These are phyloP conservation scores for Colletotrichum camelliae DNA, from an alignment of 2,329 filamentous ascomycete species.

Conservation along the genomic window DNA sequence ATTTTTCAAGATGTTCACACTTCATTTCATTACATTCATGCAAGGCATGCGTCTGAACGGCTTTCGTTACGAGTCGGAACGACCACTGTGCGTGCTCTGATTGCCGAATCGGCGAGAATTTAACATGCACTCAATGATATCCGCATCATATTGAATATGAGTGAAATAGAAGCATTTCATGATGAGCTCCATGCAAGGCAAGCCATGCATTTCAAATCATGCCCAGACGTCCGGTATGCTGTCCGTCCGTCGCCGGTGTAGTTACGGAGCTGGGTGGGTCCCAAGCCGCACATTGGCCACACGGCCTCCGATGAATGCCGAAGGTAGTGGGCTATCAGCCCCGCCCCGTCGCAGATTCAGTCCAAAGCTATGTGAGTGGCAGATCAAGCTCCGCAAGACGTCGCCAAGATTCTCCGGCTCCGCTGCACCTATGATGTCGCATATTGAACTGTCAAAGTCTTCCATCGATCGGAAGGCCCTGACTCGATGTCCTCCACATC, in stretches of 20 bases:
- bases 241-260: background rate
- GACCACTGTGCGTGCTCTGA: no score
- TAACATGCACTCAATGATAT: no score
- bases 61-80: no score
- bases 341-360: background rate
- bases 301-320: background rate
- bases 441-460: background rate
- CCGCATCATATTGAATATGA: no score
- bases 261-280: background rate
- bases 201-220: rapidly evolving
- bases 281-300: background rate
- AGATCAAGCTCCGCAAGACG: background rate
- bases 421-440: background rate
- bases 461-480: background rate
- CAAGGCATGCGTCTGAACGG: no score
- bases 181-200: background rate
- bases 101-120: no score
- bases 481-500: background rate
- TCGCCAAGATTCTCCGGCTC: background rate
- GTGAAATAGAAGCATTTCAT: background rate
- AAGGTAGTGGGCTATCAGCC: no score
- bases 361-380: background rate
- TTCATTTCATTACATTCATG: no score
- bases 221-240: background rate
- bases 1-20: background rate